These are phyloP conservation scores for Mortierella alpina DNA, from an alignment of 192 early-diverging fungal genomes.

Conservation along the genomic window DNA sequence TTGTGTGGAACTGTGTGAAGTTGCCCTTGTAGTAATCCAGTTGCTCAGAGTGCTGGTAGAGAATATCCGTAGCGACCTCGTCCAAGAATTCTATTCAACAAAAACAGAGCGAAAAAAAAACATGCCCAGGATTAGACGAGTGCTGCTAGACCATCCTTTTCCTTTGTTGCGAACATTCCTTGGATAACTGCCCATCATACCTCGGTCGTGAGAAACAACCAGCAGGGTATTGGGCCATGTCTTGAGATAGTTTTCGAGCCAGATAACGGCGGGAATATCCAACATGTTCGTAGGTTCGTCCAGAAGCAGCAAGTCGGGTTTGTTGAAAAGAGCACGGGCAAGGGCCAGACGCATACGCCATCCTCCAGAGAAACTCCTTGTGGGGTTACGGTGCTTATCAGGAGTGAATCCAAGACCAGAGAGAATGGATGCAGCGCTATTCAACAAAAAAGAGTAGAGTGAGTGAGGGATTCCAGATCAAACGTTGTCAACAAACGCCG, in stretches of 20 bases:
- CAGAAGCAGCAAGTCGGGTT: conserved; percentile 89
- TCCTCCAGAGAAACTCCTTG: conserved; percentile 97
- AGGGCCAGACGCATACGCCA: conserved; percentile 99
- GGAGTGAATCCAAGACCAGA: conserved; percentile 95
- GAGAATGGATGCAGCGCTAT: conserved; percentile 92
- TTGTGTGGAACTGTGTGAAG: conserved; percentile 90
- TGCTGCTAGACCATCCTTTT: neutral
- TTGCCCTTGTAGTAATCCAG: conserved; percentile 97
- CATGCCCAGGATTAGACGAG: neutral
- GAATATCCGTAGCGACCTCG: conserved; percentile 96
- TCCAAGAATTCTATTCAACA: conserved; percentile 87
- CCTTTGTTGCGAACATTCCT: neutral
- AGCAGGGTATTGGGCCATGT: conserved; percentile 92
- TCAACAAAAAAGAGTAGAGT: neutral
- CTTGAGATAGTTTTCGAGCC: conserved; percentile 95
- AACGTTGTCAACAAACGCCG: neutral
- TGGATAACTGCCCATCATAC: conserved; percentile 24
- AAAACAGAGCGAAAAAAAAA: neutral
- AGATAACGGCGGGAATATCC: conserved; percentile 97
- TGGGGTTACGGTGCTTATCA: conserved; percentile 82
- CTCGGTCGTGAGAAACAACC: conserved; percentile 98
- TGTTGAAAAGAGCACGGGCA: conserved; percentile 96
- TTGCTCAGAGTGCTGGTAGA: conserved; percentile 93
- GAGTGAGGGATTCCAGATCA: neutral
- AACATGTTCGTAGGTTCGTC: conserved; percentile 95